A percentile compares a stretch with the other conserved stretches of the same genome.
phyloP scores from a whole-genome alignment of 2,329 filamentous ascomycete species.

The Colletotrichum brevisporum region DNA sequence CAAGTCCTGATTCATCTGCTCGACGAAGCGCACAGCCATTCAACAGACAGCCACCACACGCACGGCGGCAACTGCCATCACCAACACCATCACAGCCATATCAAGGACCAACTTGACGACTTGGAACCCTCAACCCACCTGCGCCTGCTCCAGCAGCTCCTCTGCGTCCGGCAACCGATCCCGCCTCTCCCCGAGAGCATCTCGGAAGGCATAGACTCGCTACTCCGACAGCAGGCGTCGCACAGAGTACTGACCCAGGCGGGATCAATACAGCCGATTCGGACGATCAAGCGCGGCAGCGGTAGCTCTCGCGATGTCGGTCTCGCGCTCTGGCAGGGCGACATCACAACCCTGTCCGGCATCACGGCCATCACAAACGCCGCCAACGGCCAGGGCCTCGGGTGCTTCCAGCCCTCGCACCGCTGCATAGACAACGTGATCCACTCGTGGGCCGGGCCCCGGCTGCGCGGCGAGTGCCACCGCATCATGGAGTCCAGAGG shows the following conservation, averaged over 20 bases:
- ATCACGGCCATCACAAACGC: slow-evolving; percentile 53
- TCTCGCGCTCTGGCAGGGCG: slow-evolving; percentile 50
- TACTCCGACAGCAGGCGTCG: slow-evolving; percentile 23
- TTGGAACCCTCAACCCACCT: slow-evolving; percentile 34
- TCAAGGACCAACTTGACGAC: slow-evolving; percentile 33
- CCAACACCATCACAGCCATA: slow-evolving; percentile 19
- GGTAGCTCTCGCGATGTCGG: neutral
- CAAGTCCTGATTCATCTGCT: slow-evolving; percentile 10
- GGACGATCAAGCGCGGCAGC: neutral
- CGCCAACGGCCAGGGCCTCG: slow-evolving; percentile 51
- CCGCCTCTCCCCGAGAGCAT: slow-evolving; percentile 41
- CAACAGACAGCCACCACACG: neutral
- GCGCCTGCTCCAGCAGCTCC: slow-evolving; percentile 43
- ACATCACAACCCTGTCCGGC: slow-evolving; percentile 50
- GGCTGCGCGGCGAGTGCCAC: slow-evolving; percentile 49
- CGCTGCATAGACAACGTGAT: slow-evolving; percentile 54
- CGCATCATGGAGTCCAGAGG: slow-evolving; percentile 45
- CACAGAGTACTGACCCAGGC: slow-evolving; percentile 27
- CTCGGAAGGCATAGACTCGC: slow-evolving; percentile 41
- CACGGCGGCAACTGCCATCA: slow-evolving; percentile 9
- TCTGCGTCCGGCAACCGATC: slow-evolving; percentile 46
- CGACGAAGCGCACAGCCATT: neutral
- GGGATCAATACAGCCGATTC: slow-evolving; percentile 5
- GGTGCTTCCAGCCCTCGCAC: slow-evolving; percentile 52
- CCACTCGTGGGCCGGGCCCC: slow-evolving; percentile 49